Evolutionary conservation across 1,139 yeast species (phyloP).

Genomic region (Geotrichum histeridarum): DNA sequence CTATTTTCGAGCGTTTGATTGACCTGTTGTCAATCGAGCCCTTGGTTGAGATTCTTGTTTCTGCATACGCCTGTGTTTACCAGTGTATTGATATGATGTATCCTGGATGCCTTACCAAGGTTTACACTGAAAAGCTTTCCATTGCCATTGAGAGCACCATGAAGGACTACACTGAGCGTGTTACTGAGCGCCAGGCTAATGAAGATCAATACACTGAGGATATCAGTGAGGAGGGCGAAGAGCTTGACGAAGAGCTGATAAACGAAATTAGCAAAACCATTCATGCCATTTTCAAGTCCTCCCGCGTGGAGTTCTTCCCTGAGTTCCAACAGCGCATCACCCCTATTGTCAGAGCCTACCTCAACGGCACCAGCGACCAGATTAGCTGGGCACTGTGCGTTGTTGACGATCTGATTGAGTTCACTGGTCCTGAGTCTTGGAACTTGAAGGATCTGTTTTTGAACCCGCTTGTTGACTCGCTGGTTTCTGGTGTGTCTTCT

Average conservation of each 20-base stretch:
- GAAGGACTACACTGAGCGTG: conserved; percentile 66
- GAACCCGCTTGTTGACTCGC: conserved; percentile 56
- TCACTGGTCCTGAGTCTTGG: conserved; percentile 63
- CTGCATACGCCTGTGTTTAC: conserved; percentile 68
- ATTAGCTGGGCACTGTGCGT: conserved; percentile 77
- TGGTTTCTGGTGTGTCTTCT: conserved; percentile 57
- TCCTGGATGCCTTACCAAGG: conserved; percentile 49
- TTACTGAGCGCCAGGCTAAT: conserved; percentile 55
- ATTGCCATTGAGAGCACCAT: conserved; percentile 58
- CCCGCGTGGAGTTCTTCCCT: conserved; percentile 55
- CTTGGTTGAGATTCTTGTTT: conserved; percentile 73
- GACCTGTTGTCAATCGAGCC: conserved; percentile 72
- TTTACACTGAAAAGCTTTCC: conserved; percentile 56
- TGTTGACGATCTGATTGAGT: conserved; percentile 74
- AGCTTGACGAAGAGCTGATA: conserved; percentile 80
- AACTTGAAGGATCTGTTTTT: conserved; percentile 62
- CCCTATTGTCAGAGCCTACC: conserved; percentile 33
- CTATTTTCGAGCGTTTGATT: conserved; percentile 62
- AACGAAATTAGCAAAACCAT: conserved; percentile 81
- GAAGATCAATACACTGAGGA: conserved; percentile 66
- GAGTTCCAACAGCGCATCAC: conserved; percentile 49
- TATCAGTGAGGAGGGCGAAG: conserved; percentile 68
- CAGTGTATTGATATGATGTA: conserved; percentile 68
- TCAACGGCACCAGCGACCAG: conserved; percentile 59
- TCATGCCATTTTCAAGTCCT: conserved; percentile 65